These are phyloP conservation scores for Blastobotrys americana DNA, from an alignment of 805 yeast genomes.

Conservation along the genomic window DNA sequence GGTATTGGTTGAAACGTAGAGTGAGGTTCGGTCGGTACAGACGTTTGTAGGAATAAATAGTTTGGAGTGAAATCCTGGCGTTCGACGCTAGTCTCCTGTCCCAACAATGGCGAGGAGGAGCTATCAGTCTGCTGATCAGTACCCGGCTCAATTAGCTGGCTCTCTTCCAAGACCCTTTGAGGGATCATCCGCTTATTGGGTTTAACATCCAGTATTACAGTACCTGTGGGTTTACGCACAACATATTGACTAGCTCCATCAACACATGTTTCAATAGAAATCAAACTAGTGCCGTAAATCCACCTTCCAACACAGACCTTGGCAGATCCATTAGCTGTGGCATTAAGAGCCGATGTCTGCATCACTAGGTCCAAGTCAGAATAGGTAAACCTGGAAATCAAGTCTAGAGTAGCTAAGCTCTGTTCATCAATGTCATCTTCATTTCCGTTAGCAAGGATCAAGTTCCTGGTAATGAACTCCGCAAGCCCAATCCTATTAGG, in stretches of 20 bases:
- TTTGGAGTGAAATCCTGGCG: slow-evolving; percentile 34
- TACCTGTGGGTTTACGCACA: slow-evolving; percentile 63
- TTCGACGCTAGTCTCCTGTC: neutral
- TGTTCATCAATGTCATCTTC: slow-evolving; percentile 38
- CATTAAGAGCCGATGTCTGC: slow-evolving; percentile 20
- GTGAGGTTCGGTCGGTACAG: slow-evolving; percentile 37
- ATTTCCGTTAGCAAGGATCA: slow-evolving; percentile 39
- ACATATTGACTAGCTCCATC: slow-evolving; percentile 44
- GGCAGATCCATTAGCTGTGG: neutral
- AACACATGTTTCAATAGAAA: slow-evolving; percentile 49
- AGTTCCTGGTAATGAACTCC: slow-evolving; percentile 53
- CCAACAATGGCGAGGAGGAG: neutral
- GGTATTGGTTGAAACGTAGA: slow-evolving; percentile 40
- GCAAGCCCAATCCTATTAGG: slow-evolving; percentile 53
- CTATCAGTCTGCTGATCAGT: neutral
- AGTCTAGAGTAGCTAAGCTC: slow-evolving; percentile 57
- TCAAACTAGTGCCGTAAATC: slow-evolving; percentile 52
- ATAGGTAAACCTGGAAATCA: slow-evolving; percentile 59
- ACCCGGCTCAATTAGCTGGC: slow-evolving; percentile 2
- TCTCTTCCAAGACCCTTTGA: slow-evolving; percentile 6
- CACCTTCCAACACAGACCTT: slow-evolving; percentile 38
- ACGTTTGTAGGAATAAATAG: slow-evolving; percentile 45
- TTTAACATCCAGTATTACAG: slow-evolving; percentile 39
- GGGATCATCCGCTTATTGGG: slow-evolving; percentile 19
- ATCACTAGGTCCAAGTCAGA: slow-evolving; percentile 53